Base-by-base conservation (phyloP, 2,329 filamentous ascomycete genomes). In the Aspergillus sp. region DNA sequence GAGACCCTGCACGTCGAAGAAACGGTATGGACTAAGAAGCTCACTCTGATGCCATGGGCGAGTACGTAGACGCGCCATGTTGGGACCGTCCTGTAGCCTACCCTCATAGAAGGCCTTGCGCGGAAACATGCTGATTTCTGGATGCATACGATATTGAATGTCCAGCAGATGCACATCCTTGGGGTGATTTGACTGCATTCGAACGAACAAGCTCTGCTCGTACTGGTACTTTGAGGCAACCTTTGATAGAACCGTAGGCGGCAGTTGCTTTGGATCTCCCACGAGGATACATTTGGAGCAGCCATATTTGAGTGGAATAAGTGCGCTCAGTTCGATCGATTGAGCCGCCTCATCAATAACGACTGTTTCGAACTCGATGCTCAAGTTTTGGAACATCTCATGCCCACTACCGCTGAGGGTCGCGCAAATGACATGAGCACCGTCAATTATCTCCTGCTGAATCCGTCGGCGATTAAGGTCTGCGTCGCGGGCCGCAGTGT, bases 101-200 rank as follows among this genome's bases (percentile, higher is more conserved):
- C 90, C 87, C 70, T 98, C 91, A 76, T 99, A 99, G 77, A 99
- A 99, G 51, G 93, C 89, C 65, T 83, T 80, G 73, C 92, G 96
- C 1, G 96, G 95, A 73, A 97, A 99, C 52, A 81, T 75, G 74
- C 92, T 96, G 71, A 99, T 99, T 64, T 95, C 91, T 0, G 96
- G 95, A 76, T 99, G 95, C 96, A 99, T 99, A 76, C 95, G 95
- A 73, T 99, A 99, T 71, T 99, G 95, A 55, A 89, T 95, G 70
- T 98, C 93, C n/a, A 99, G 85, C 24, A 99, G 82, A 78, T 99
- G 93, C 15, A 99, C 87, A 63, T 96, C 89, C 32, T 89, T 81
- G 1, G 91, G 90, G 66, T 93, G 88, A 62, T 97, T 97, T 67
- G 88, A 87, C 71, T 98, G 95, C 93, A 99, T 99, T 34, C 95